Base-by-base conservation (phyloP, 139 green algal species). In the Eudorina sp. region DNA sequence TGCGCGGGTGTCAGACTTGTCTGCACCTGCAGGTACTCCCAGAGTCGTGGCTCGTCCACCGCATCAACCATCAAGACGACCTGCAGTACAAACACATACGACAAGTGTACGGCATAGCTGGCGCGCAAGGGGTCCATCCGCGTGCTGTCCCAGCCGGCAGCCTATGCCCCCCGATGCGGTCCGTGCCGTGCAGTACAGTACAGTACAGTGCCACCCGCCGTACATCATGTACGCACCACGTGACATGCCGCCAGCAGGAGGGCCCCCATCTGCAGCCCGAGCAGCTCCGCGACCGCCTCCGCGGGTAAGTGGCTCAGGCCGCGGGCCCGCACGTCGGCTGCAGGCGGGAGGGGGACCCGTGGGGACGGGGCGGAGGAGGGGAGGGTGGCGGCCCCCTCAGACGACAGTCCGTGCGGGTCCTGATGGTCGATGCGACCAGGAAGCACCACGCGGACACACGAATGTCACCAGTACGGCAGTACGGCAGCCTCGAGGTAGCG, bases 21-120 rank as follows among this genome's bases (percentile, higher is more conserved):
- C 43, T 60, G 41, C 16, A 78, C 81, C 81, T 78, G 81, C 62
- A 87, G 64, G n/a, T 68, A 78, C 34, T 87, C 81, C 81, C 62
- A 79, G n/a, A 87, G 66, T 2, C 81, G 62, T 8, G 81, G 81
- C 45, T 87, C 81, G 45, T 87, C 81, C 64, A 78, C n/a, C 38
- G 45, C 62, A 27, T 66, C 45, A 19, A 78, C 81, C 62, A 87
- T 87, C 64, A 87, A 4, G 21, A 87, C 66, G 41, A 87, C 81
- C 81, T 87, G 81, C 31, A 13, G 36, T 27, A 68, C 55, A 68
- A n/a, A 29, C 55, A 5, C 55, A 68, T 68, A 68, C 23, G 55
- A 5, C 23, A 34, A 19, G 23, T 5, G 55, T 68, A 68, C 19
- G 55, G 5, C 55, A 68, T 5, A 68, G 3, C 68, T 31, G 14